Evolutionary conservation across 2,329 filamentous ascomycete species (phyloP).

Genomic region (Neophaeococcomyces mojaviensis): DNA sequence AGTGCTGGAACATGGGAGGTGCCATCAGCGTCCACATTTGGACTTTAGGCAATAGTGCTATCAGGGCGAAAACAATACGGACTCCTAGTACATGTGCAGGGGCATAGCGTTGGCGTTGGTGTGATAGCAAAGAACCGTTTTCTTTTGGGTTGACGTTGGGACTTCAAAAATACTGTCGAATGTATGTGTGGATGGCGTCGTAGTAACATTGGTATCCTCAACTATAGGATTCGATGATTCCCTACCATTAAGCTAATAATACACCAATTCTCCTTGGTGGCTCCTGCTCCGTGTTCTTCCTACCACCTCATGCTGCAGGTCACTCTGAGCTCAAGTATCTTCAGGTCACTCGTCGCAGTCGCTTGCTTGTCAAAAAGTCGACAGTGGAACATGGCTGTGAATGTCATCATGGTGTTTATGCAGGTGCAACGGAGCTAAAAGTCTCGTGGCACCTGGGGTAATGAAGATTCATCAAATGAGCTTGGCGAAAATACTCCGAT

Average conservation of each 20-base stretch:
- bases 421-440: neutral
- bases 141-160: neutral
- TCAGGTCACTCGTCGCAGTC: too few species aligned
- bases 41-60: neutral
- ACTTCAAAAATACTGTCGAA: neutral
- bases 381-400: neutral
- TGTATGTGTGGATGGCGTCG: neutral
- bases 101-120: conserved; percentile 10
- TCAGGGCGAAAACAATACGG: neutral
- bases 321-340: too few species aligned
- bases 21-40: neutral
- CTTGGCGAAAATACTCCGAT: neutral
- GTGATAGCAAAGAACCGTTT: neutral
- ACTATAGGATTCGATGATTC: too few species aligned
- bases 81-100: neutral
- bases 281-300: too few species aligned
- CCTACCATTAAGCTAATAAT: too few species aligned
- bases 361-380: neutral
- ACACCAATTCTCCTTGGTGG: too few species aligned
- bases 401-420: conserved; percentile 1
- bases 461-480: neutral
- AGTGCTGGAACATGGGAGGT: conserved; percentile 1
- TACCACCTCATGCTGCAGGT: too few species aligned
- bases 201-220: neutral
- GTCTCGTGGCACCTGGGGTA: neutral